Evolutionary conservation across 2,329 filamentous ascomycete species (phyloP), one percentile per base, ranked within the genome.

Genomic region (Colletotrichum cereale): DNA sequence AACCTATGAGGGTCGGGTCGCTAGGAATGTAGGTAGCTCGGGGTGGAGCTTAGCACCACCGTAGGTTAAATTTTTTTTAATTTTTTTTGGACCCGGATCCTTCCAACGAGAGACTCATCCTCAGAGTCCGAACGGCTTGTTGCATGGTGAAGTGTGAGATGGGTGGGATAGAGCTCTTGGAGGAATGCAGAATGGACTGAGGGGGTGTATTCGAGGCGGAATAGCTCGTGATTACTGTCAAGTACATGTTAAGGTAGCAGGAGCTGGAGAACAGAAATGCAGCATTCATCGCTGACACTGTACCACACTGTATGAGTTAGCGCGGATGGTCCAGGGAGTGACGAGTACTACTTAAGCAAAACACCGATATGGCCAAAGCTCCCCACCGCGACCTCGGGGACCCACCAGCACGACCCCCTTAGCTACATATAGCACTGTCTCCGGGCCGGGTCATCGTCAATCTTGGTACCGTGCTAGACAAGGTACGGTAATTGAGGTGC

Each of bases 381-480:
- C 36, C 26, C 63, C 48, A 31, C 60, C 21, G n/a, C 21, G 21
- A 31, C 40, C 21, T 26, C 6, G 57, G 62, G 21, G 57, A 48
- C 53, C 55, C 67, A 50, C 38, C 21, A 14, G 16, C 40, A 34
- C 11, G 26, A 26, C 48, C 63, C 47, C 63, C 34, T 62, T 71
- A 71, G 56, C 63, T 71, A 56, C 63, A 62, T 67, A 67, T 42
- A 63, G 40, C 50, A 56, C 36, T 44, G 63, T 31, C 63, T n/a
- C 66, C 66, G 38, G 38, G 29, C 36, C 55, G 38, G 56, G 31
- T 48, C 34, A 62, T 67, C 36, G 36, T 55, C 29, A 68, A 71
- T 62, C 64, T 38, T 26, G 55, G n/a, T 57, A 14, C 24, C 7
- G 38, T 31, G 31, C 36, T 50, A 52, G 57, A 44, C 58, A 57